phyloP scores from a whole-genome alignment of 305 asterid species.

The Fraxinus paxiana region DNA sequence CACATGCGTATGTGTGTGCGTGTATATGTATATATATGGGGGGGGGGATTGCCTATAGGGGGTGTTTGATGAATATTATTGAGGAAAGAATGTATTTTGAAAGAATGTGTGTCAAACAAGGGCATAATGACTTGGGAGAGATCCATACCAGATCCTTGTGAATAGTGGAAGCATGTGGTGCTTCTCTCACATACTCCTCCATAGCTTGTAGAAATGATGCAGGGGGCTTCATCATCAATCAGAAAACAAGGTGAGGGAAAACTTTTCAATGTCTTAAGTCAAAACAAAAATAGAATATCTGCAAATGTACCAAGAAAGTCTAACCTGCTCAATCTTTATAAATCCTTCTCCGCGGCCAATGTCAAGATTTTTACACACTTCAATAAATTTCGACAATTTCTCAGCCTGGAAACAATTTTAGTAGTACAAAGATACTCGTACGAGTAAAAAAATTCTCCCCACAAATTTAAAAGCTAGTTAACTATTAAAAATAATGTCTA shows the following conservation, averaged over 20 bases:
- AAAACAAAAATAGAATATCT: conserved; percentile 5
- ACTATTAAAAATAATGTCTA: neutral
- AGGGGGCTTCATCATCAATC: conserved; percentile 65
- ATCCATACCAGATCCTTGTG: conserved; percentile 67
- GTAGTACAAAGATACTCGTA: conserved; percentile 7
- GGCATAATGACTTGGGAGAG: neutral
- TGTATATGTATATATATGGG: no score
- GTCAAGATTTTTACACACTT: conserved; percentile 79
- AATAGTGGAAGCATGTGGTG: conserved; percentile 75
- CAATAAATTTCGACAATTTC: conserved; percentile 81
- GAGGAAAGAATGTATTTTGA: neutral
- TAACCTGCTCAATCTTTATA: conserved; percentile 93
- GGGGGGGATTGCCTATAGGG: no score
- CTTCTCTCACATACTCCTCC: conserved; percentile 97
- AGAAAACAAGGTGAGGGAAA: conserved; percentile 20
- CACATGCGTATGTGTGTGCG: no score
- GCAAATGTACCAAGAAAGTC: conserved; percentile 6
- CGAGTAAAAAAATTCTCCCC: neutral
- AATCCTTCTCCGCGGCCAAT: conserved; percentile 86
- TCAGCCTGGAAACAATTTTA: conserved; percentile 59
- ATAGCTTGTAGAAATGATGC: conserved; percentile 92
- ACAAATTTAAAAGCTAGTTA: neutral
- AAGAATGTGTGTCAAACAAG: no score
- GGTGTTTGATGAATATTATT: no score
- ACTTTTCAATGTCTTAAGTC: neutral